Evolutionary conservation across 2,329 filamentous ascomycete species (phyloP), one percentile per base, ranked within the genome.

Genomic region (Aspergillus awamori): DNA sequence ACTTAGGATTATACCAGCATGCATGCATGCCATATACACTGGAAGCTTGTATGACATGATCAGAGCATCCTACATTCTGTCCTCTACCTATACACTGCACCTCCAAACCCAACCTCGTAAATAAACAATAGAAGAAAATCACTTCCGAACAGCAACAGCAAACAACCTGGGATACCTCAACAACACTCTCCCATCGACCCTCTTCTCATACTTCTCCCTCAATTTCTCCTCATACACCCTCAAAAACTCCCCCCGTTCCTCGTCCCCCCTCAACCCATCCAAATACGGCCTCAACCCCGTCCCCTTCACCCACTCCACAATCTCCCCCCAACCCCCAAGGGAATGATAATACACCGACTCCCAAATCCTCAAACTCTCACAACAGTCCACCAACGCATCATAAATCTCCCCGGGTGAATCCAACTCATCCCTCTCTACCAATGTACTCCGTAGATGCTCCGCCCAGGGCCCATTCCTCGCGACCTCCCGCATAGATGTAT

Each of bases 291-390:
- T 77, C 65, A 88, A 68, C 0, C 84, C 86, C 0, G 84, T 86
- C 0, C 83, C 82, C 64, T 81, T 83, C 3, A 87, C 82, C 86
- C 86, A 88, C 69, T 87, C 84, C 5, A 87, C 81, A 45, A 88
- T 82, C 1, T 77, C 81, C 11, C 71, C 63, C 20, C 83, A 83
- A 22, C 76, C 78, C 2, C 78, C 74, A 59, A 87, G 68, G 0
- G 80, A 70, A 69, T 87, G 85, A 26, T 81, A 74, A 63, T 88
- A 88, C 43, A 73, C 69, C 1, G 83, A 84, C 47, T 82, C 79
- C 82, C 85, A 88, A 1, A 87, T 70, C 63, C 85, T 75, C 2
- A 88, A 71, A 65, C 57, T n/a, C 47, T 11, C n/a, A 26, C 26
- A 36, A 6, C 26, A 17, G 17, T 79, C 79, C 0, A 72, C 74